A percentile compares a stretch with the other conserved stretches of the same genome.
These are phyloP conservation scores for Ustilago sp. DNA, from an alignment of 1,284 basidiomycete genomes.

Conservation along the genomic window DNA sequence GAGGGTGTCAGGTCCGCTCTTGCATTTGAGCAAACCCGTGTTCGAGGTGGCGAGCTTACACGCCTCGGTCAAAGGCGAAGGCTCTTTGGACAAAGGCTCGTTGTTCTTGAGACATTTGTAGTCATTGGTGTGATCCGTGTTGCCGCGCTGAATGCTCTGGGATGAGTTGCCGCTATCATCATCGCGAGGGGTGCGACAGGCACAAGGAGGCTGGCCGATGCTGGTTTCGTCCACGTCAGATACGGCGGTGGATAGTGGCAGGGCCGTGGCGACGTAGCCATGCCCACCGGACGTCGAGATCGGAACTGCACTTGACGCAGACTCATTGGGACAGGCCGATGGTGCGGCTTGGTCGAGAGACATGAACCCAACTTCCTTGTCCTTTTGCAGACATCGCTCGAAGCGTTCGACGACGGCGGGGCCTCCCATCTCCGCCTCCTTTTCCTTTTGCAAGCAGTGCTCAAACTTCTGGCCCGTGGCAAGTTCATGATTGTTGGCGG, in stretches of 20 bases:
- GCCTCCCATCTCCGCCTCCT: conserved; percentile 22
- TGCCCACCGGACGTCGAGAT: conserved; percentile 6
- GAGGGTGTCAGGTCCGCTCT: conserved; percentile 60
- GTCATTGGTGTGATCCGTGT: conserved; percentile 15
- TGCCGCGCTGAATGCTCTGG: neutral
- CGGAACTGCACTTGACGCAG: conserved; percentile 14
- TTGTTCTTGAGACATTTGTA: conserved; percentile 33
- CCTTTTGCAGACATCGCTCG: conserved; percentile 37
- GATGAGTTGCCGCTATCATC: conserved; percentile 17
- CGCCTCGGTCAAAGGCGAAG: conserved; percentile 33
- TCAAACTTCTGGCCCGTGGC: conserved; percentile 34
- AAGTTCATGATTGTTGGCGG: conserved; percentile 8
- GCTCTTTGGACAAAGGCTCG: conserved; percentile 35
- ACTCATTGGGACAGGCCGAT: conserved; percentile 6
- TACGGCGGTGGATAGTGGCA: conserved; percentile 23
- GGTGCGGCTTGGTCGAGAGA: conserved; percentile 9
- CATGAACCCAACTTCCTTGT: conserved; percentile 31
- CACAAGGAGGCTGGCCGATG: conserved; percentile 28
- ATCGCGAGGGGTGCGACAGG: conserved; percentile 25
- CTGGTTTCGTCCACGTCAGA: conserved; percentile 13
- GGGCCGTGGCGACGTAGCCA: conserved; percentile 24
- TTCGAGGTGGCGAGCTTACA: conserved; percentile 44
- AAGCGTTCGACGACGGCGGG: conserved; percentile 32
- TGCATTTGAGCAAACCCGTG: conserved; percentile 53
- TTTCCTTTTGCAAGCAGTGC: conserved; percentile 31